Evolutionary conservation across 2,329 filamentous ascomycete genomes (phyloP), one percentile per base, ranked within the genome.

Genomic region (Pseudocercospora ulei): DNA sequence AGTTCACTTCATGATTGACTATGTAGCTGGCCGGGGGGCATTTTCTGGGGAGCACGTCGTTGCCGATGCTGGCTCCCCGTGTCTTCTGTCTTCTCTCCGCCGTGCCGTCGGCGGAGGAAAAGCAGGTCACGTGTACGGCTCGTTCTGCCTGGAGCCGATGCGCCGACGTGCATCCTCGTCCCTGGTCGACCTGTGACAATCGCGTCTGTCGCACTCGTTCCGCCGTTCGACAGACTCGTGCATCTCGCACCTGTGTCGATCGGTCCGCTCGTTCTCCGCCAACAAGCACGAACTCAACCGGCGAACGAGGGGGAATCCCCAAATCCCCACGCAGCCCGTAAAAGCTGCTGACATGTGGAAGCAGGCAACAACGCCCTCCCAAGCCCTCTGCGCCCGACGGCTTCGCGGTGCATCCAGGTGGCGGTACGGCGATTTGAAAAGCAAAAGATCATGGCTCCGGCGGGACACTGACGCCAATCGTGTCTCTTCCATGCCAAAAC

Each of bases 341-440:
- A 35, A 3, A 12, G 23, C 23, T 25, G 28, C 24, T 26, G 16
- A 6, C 36, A n/a, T 30, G 20, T 36, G 20, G 24, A 14, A 12
- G 31, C 22, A 36, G 30, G 34, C 26, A 30, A 29, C 13, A 29
- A 33, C 34, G 18, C 39, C 39, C 14, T 35, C 39, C 23, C 8
- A 11, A n/a, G 3, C 7, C 12, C 30, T 12, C 29, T 20, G 16
- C 18, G n/a, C 12, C 8, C 19, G 11, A 24, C 34, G 35, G 24
- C 40, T 30, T 35, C 38, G 38, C 42, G 35, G 26, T 41, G 33
- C 42, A 18, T 20, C 39, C 30, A 16, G 13, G 24, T 45, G 41
- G 35, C 41, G 35, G 38, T 45, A 45, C 38, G 41, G 19, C 28
- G 22, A 16, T 28, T 24, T 13, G 22, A 36, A 36, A 31, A 11